A percentile compares a stretch with the other conserved stretches of the same genome.
phyloP scores from a whole-genome alignment of 2,329 filamentous ascomycete species.

The Knoxdaviesia capensis region DNA sequence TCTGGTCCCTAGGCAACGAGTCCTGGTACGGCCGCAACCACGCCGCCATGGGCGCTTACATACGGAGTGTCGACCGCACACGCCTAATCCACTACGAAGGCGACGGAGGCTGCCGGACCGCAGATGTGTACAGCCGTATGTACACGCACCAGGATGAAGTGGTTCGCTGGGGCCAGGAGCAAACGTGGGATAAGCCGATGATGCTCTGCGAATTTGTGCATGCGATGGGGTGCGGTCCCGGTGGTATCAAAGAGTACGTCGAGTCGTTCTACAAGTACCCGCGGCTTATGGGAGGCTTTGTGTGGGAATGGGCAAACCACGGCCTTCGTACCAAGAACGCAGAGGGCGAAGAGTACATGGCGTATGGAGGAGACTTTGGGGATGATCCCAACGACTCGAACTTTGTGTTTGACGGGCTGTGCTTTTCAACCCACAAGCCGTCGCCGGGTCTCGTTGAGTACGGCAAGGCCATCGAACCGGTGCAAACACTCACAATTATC shows the following conservation, averaged over 20 bases:
- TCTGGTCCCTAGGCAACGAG: constrained; percentile 57
- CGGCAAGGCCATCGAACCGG: constrained; percentile 37
- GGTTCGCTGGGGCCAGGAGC: constrained; percentile 17
- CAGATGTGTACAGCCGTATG: constrained; percentile 47
- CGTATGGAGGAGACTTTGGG: constrained; percentile 41
- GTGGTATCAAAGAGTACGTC: constrained; percentile 45
- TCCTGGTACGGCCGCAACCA: constrained; percentile 51
- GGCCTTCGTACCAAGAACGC: constrained; percentile 21
- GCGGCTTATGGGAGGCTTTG: constrained; percentile 37
- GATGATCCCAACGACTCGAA: constrained; percentile 38
- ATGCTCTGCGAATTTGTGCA: constrained; percentile 34
- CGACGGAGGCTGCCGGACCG: constrained; percentile 33
- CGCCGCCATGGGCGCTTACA: constrained; percentile 44
- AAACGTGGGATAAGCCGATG: constrained; percentile 31
- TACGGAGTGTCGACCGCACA: constrained; percentile 32
- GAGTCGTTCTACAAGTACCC: constrained; percentile 37
- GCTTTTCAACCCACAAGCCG: constrained; percentile 25
- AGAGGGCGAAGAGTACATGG: constrained; percentile 27
- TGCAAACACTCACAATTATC: constrained; percentile 25
- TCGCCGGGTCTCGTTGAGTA: constrained; percentile 31
- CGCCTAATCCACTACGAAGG: constrained; percentile 47
- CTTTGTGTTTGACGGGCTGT: constrained; percentile 37
- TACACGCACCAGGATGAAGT: constrained; percentile 33
- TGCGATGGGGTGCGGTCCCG: constrained; percentile 43
- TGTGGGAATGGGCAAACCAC: constrained; percentile 47